phyloP scores from a whole-genome alignment of 1,139 yeast species.

The Scheffersomyces cryptocercus region DNA sequence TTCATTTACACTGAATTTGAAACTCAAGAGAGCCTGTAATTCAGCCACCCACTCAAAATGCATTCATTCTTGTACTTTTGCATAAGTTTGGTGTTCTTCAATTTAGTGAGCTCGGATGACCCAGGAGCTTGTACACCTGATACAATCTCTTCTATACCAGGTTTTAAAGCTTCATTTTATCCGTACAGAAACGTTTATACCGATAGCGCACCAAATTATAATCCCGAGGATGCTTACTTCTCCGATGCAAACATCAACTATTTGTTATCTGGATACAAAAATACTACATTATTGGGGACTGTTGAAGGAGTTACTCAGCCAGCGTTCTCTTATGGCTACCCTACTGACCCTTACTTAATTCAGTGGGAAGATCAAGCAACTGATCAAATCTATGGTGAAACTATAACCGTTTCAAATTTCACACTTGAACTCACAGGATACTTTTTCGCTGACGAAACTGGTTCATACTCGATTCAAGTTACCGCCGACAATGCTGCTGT shows the following conservation, averaged over 20 bases:
- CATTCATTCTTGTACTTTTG: too few species aligned
- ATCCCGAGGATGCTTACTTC: background rate
- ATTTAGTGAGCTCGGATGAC: background rate
- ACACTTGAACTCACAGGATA: slow-evolving; percentile 6
- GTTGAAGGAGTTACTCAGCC: background rate
- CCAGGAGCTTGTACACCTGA: background rate
- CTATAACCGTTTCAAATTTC: background rate
- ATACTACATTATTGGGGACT: background rate
- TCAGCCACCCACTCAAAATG: too few species aligned
- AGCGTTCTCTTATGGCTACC: background rate
- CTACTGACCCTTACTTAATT: background rate
- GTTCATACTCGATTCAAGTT: slow-evolving; percentile 3
- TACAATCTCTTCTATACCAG: background rate
- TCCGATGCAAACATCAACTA: background rate
- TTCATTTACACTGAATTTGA: too few species aligned
- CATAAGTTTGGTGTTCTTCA: too few species aligned
- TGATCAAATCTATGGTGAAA: background rate
- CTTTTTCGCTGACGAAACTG: slow-evolving; percentile 6
- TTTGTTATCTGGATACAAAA: background rate
- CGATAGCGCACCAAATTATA: background rate
- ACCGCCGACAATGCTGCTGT: slow-evolving; percentile 4
- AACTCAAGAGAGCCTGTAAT: too few species aligned
- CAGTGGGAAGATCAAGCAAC: background rate
- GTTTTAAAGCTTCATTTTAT: background rate
- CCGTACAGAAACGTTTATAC: background rate